phyloP scores from a whole-genome alignment of 169 alveolate genomes.

The Babesia gibsoni region DNA sequence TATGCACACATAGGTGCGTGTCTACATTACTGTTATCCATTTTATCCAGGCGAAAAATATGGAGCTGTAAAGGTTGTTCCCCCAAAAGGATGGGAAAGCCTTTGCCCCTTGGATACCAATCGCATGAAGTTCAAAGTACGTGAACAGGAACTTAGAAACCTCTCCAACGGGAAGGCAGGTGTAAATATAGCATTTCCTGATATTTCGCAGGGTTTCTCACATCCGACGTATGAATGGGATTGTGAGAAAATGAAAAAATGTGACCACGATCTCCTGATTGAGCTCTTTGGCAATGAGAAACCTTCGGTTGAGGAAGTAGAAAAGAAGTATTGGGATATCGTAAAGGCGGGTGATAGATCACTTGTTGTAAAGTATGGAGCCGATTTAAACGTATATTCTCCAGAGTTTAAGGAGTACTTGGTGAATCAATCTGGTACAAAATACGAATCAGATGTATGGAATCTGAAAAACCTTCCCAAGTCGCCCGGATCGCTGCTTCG shows the following conservation, averaged over 20 bases:
- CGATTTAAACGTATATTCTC: constrained; percentile 66
- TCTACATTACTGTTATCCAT: neutral
- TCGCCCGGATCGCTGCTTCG: constrained; percentile 76
- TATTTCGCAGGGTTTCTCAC: constrained; percentile 50
- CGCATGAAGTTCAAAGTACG: constrained; percentile 75
- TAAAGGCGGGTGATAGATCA: constrained; percentile 40
- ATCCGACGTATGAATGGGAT: constrained; percentile 50
- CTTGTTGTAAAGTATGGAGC: constrained; percentile 67
- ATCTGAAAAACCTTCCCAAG: constrained; percentile 69
- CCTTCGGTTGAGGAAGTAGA: constrained; percentile 58
- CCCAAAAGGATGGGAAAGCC: constrained; percentile 74
- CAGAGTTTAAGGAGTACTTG: neutral
- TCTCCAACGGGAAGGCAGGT: constrained; percentile 64
- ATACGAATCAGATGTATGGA: constrained; percentile 70
- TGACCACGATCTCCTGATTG: neutral
- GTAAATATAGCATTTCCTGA: neutral
- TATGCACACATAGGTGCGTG: constrained; percentile 46
- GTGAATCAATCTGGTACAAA: constrained; percentile 34
- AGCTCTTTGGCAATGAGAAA: constrained; percentile 10
- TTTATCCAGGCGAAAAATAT: constrained; percentile 66
- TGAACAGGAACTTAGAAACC: constrained; percentile 69
- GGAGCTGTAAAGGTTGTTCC: constrained; percentile 82
- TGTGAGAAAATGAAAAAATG: constrained; percentile 36
- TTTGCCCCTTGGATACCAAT: constrained; percentile 65
- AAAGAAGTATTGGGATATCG: constrained; percentile 64